These are phyloP conservation scores for Xerocomus cyaneibrunnescens DNA, from an alignment of 1,284 basidiomycete genomes.

Conservation along the genomic window DNA sequence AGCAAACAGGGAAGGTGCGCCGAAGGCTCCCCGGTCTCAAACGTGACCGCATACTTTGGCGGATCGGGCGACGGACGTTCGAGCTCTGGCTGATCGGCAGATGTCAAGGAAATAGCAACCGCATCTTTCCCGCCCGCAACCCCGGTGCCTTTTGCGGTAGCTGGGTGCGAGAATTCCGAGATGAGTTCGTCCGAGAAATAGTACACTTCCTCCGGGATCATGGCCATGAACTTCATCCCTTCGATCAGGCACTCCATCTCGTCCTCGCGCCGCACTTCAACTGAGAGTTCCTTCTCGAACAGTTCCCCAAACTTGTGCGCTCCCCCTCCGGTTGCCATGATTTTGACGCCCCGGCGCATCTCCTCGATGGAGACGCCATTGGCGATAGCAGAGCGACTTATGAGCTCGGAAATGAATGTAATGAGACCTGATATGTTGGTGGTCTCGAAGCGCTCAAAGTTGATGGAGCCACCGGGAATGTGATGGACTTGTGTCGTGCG, in stretches of 20 bases:
- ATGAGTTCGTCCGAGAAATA: constrained; percentile 99
- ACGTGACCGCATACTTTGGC: constrained; percentile 87
- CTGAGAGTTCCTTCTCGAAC: constrained; percentile 73
- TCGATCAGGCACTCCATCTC: constrained; percentile 99
- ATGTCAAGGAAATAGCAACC: constrained; percentile 1
- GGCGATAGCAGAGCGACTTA: constrained; percentile 82
- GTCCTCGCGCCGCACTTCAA: constrained; percentile 89
- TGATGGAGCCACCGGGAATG: constrained; percentile 94
- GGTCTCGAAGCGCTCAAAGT: constrained; percentile 98
- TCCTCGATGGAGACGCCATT: constrained; percentile 88
- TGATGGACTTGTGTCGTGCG: constrained; percentile 67
- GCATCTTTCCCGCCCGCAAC: constrained; percentile 9
- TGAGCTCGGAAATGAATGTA: constrained; percentile 85
- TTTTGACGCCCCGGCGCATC: constrained; percentile 93
- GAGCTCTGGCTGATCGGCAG: constrained; percentile 40
- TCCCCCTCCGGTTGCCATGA: constrained; percentile 98
- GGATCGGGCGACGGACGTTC: constrained; percentile 93
- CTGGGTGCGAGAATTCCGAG: constrained; percentile 76
- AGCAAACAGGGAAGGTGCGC: constrained; percentile 95
- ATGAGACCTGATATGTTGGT: constrained; percentile 86
- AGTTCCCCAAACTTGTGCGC: constrained; percentile 93
- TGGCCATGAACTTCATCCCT: constrained; percentile 94
- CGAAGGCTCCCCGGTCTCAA: constrained; percentile 68
- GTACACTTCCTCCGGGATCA: constrained; percentile 98
- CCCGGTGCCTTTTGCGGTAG: constrained; percentile 21